Conservation (phyloP, 257 asterid species). For the Forsythia viridissima region DNA sequence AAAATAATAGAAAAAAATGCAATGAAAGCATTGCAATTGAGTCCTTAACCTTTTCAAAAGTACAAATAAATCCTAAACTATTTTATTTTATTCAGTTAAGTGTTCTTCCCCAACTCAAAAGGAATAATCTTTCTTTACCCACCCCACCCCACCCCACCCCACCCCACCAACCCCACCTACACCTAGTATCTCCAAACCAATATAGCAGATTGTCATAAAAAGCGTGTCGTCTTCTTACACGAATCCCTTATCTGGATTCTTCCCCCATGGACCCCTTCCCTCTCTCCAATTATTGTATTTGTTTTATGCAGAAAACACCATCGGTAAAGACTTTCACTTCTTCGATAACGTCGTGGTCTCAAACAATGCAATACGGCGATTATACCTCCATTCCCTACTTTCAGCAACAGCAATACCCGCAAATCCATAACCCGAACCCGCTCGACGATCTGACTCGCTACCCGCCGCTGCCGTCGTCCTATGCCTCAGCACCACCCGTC, state of each 20-base stretch:
- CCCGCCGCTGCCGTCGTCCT: constrained; percentile 33
- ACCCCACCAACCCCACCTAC: too few relatives aligned
- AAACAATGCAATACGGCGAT: constrained; percentile 69
- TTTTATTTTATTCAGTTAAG: too few relatives aligned
- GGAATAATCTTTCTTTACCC: too few relatives aligned
- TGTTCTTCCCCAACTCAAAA: too few relatives aligned
- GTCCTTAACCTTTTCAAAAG: too few relatives aligned
- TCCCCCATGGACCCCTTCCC: not conserved
- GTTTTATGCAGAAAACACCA: constrained; percentile 1
- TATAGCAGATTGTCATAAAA: not conserved
- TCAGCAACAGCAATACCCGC: constrained; percentile 44
- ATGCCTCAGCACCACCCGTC: constrained; percentile 78
- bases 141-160: too few relatives aligned
- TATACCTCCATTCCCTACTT: constrained; percentile 40
- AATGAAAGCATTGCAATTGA: too few relatives aligned
- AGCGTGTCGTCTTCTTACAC: not conserved
- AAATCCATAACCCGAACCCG: constrained; percentile 38
- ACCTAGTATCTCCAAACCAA: too few relatives aligned
- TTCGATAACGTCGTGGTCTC: not conserved
- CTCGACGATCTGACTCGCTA: constrained; percentile 30
- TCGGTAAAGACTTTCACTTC: constrained; percentile 22
- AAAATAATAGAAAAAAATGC: too few relatives aligned
- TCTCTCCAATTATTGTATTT: constrained; percentile 26
- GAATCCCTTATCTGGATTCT: not conserved
- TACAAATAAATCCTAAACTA: too few relatives aligned